Evolutionary conservation across 2,329 filamentous ascomycete species (phyloP), one percentile per base, ranked within the genome.

Genomic region (Exophiala dermatitidis): DNA sequence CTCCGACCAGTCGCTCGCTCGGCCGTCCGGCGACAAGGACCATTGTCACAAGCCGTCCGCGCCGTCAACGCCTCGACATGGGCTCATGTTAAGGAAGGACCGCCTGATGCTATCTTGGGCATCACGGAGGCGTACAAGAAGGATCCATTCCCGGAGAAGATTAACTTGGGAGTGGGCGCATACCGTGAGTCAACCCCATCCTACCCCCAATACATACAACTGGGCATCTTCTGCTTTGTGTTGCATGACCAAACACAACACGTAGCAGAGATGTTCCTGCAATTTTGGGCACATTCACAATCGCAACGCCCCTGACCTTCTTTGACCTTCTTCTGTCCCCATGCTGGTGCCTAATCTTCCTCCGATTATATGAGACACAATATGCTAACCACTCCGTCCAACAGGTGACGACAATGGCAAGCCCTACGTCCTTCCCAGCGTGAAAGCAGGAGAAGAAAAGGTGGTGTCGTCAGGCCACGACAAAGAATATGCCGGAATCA

Each of bases 81-180:
- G 90, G 82, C 88, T 68, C 86, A 87, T 67, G 89, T 97, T 52
- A 85, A 88, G 63, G 88, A 96, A 75, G 91, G 91, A 61, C 91
- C 91, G 81, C 90, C 91, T 69, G 69, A 71, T 65, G 74, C 73
- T 31, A 76, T 76, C 62, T 68, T 76, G 57, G 74, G 75, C 67
- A 75, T 98, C 75, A 97, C 93, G 60, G 93, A 98, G 77, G 93
- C 93, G 58, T 98, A 93, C 86, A 98, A 97, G 81, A 90, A 90
- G 73, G 93, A 98, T 72, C 81, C 78, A 67, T 91, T 94, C 74
- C 77, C 83, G 60, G 83, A 95, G 78, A 98, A 97, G 84, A 97
- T 98, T 80, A 97, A 97, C 78, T 78, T 98, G 58, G 93, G 90
- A 76, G 93, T 97, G 63, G 93, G 93, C 68, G 93, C 93, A 68